A percentile compares a stretch with the other conserved stretches of the same genome.
phyloP scores from a whole-genome alignment of 2,329 filamentous ascomycete genomes.

The Boeremia lycopersici region DNA sequence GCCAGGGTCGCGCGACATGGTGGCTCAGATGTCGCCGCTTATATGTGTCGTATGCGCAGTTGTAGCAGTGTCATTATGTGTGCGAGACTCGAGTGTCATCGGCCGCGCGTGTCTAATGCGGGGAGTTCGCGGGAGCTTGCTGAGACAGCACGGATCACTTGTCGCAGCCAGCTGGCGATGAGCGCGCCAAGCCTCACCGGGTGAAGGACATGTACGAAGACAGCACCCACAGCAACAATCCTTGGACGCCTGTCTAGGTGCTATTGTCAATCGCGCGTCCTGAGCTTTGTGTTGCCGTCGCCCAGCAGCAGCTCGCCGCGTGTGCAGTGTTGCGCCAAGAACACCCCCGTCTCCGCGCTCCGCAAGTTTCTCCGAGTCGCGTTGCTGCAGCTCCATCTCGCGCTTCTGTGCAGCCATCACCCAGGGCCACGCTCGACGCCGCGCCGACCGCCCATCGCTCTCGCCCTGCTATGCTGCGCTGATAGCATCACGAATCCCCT shows the following conservation, averaged over 20 bases:
- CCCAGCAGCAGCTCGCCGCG: neutral
- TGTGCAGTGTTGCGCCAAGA: neutral
- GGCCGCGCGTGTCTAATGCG: conserved; percentile 25
- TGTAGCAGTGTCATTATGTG: conserved; percentile 7
- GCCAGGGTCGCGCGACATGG: conserved; percentile 47
- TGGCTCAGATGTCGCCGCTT: conserved; percentile 14
- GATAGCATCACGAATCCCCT: conserved; percentile 7
- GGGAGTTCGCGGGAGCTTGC: conserved; percentile 37
- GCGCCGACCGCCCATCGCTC: conserved; percentile 13
- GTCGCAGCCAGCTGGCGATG: conserved; percentile 11
- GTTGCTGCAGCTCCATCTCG: conserved; percentile 13
- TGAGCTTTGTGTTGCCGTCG: neutral
- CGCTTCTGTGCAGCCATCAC: conserved; percentile 25
- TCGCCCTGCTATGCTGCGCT: conserved; percentile 31
- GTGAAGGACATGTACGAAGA: neutral
- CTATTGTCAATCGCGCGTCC: neutral
- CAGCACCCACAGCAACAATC: neutral
- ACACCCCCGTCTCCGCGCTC: conserved; percentile 8
- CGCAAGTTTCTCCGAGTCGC: conserved; percentile 24
- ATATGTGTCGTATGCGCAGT: conserved; percentile 6
- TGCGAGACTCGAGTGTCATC: conserved; percentile 17
- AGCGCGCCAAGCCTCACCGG: conserved; percentile 12
- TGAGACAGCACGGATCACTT: conserved; percentile 25
- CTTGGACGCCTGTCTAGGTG: too few relatives aligned
- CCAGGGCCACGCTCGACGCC: conserved; percentile 24